phyloP scores from a whole-genome alignment of 805 yeast genomes.

The Kurtzmaniella fragi region DNA sequence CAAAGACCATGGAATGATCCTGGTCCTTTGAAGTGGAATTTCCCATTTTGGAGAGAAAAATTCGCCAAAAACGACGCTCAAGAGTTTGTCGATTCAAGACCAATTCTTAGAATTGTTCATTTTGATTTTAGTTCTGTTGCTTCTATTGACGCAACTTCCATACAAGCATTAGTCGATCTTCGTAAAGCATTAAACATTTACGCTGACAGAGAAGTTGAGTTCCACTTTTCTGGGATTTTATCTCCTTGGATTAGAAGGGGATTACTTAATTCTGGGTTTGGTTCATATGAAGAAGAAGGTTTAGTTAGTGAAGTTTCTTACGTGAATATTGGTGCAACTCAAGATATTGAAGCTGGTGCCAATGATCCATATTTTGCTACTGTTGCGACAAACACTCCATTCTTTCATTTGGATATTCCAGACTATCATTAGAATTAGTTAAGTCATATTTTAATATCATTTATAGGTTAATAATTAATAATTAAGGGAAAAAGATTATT shows the following conservation, averaged over 20 bases:
- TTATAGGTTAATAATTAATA: too few relatives aligned
- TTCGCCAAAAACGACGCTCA: slow-evolving; percentile 9
- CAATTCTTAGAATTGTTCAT: slow-evolving; percentile 65
- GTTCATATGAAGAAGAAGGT: slow-evolving; percentile 44
- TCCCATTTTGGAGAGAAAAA: slow-evolving; percentile 23
- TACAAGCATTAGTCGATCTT: slow-evolving; percentile 74
- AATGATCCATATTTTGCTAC: slow-evolving; percentile 45
- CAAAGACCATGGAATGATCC: slow-evolving; percentile 91
- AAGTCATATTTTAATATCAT: too few relatives aligned
- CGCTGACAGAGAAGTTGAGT: slow-evolving; percentile 80
- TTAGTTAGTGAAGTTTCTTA: slow-evolving; percentile 34
- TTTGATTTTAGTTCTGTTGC: slow-evolving; percentile 79
- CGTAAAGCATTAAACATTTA: slow-evolving; percentile 66
- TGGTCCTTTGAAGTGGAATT: slow-evolving; percentile 48
- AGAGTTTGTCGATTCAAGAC: slow-evolving; percentile 44
- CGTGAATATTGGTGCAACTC: slow-evolving; percentile 32
- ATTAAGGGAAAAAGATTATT: too few relatives aligned
- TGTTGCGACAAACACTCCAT: slow-evolving; percentile 62
- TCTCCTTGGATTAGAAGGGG: slow-evolving; percentile 86
- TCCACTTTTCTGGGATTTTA: slow-evolving; percentile 81
- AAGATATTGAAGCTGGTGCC: slow-evolving; percentile 27
- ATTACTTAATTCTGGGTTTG: slow-evolving; percentile 72
- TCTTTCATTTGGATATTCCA: slow-evolving; percentile 77
- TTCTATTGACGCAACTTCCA: slow-evolving; percentile 71
- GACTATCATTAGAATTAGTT: slow-evolving; percentile 23